A percentile compares a stretch with the other conserved stretches of the same genome.
These are phyloP conservation scores for Tetrahymena malaccensis DNA, from an alignment of 73 alveolate species.

Conservation along the genomic window DNA sequence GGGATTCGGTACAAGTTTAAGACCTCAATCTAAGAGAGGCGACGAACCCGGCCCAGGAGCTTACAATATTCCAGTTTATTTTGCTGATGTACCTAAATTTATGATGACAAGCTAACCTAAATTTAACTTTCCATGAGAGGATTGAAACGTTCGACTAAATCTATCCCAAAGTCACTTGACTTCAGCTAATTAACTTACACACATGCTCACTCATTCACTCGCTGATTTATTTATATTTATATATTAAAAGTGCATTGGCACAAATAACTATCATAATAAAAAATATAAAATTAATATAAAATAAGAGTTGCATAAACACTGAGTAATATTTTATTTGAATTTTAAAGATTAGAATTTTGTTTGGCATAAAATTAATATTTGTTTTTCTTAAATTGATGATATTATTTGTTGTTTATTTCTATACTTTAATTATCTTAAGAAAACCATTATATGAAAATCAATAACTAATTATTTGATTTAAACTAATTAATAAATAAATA, in stretches of 20 bases:
- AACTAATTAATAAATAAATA: no score
- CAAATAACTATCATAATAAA: no score
- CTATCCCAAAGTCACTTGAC: neutral
- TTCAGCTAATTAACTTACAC: neutral
- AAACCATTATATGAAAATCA: no score
- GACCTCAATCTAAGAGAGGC: constrained; percentile 9
- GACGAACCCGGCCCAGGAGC: neutral
- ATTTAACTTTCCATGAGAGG: neutral
- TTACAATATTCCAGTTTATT: neutral
- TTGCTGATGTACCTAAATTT: neutral
- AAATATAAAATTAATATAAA: no score
- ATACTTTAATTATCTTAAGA: no score
- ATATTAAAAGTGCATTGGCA: neutral
- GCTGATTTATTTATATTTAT: no score
- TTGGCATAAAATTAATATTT: no score
- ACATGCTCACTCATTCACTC: no score
- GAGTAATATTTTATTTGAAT: neutral
- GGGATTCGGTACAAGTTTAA: constrained; percentile 37
- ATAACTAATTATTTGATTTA: no score
- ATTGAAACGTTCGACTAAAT: neutral
- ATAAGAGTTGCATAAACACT: neutral
- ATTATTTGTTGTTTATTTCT: no score
- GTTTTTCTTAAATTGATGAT: no score
- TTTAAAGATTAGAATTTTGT: no score
- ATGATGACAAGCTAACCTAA: neutral